Conservation (phyloP, 495 filamentous ascomycete genomes). For the Entonaema liquescens region DNA sequence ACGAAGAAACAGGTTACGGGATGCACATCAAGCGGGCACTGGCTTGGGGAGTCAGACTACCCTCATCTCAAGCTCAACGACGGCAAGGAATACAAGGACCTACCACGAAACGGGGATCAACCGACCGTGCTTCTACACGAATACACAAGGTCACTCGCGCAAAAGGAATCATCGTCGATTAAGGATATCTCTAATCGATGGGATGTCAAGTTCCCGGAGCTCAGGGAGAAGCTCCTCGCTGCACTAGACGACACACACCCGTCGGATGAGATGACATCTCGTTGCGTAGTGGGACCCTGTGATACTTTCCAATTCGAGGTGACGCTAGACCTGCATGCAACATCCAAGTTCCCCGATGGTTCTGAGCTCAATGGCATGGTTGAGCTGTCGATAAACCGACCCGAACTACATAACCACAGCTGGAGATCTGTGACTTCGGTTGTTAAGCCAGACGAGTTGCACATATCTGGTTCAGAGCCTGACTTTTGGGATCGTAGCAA, state of each 20-base stretch:
- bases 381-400: constrained; percentile 57
- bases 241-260: constrained; percentile 46
- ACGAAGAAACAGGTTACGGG: constrained; percentile 44
- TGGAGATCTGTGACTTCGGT: constrained; percentile 61
- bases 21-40: constrained; percentile 47
- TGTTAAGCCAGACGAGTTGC: constrained; percentile 58
- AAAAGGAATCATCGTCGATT: constrained; percentile 54
- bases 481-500: constrained; percentile 48
- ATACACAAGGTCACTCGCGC: constrained; percentile 54
- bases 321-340: constrained; percentile 55
- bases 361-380: constrained; percentile 60
- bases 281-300: constrained; percentile 50
- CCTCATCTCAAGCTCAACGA: constrained; percentile 57
- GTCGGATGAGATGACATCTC: constrained; percentile 45
- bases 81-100: constrained; percentile 49
- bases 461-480: constrained; percentile 46
- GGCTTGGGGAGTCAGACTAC: constrained; percentile 52
- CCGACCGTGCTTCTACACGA: constrained; percentile 55
- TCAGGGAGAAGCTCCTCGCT: constrained; percentile 51
- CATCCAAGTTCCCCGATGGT: constrained; percentile 54
- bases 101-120: constrained; percentile 42
- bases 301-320: constrained; percentile 64
- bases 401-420: constrained; percentile 53
- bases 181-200: constrained; percentile 52
- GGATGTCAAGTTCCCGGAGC: constrained; percentile 54